phyloP scores from a whole-genome alignment of 108 stramenopile genomes.

The Cyclotella kingstonii region DNA sequence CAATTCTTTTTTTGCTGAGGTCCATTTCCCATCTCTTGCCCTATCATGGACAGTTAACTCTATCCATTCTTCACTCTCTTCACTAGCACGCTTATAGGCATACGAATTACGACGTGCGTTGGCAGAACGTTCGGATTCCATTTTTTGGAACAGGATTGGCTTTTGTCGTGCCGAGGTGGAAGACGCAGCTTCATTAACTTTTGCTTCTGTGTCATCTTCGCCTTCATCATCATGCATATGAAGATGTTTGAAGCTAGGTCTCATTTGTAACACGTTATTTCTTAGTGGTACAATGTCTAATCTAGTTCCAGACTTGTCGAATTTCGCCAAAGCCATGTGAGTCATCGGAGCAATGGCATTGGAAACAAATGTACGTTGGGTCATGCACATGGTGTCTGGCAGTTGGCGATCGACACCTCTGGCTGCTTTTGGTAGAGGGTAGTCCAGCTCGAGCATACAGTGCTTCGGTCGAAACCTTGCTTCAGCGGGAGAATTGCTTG shows the following conservation, averaged over 20 bases:
- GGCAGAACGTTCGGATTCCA: slow-evolving; percentile 80
- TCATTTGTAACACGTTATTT: slow-evolving; percentile 33
- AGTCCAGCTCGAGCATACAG: slow-evolving; percentile 70
- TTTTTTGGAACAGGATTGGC: slow-evolving; percentile 76
- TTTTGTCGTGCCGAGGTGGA: slow-evolving; percentile 24
- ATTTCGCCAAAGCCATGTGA: slow-evolving; percentile 82
- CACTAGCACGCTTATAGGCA: slow-evolving; percentile 75
- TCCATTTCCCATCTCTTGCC: slow-evolving; percentile 6
- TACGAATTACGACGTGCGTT: slow-evolving; percentile 69
- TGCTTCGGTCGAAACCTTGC: slow-evolving; percentile 69
- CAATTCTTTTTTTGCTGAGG: slow-evolving; percentile 25
- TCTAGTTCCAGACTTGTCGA: slow-evolving; percentile 29
- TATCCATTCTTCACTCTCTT: slow-evolving; percentile 87
- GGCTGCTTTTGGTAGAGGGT: slow-evolving; percentile 39
- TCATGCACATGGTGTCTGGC: slow-evolving; percentile 40
- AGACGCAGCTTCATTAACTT: slow-evolving; percentile 3
- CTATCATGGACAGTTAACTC: slow-evolving; percentile 56
- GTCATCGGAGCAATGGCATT: slow-evolving; percentile 69
- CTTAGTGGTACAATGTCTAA: slow-evolving; percentile 28
- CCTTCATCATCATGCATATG: slow-evolving; percentile 47
- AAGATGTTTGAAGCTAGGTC: slow-evolving; percentile 42
- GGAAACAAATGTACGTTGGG: slow-evolving; percentile 59
- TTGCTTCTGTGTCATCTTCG: slow-evolving; percentile 43
- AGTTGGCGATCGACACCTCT: slow-evolving; percentile 26
- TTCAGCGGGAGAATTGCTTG: slow-evolving; percentile 38